Evolutionary conservation across 2,329 filamentous ascomycete species (phyloP).

Genomic region (Amesomyces nigricolor): DNA sequence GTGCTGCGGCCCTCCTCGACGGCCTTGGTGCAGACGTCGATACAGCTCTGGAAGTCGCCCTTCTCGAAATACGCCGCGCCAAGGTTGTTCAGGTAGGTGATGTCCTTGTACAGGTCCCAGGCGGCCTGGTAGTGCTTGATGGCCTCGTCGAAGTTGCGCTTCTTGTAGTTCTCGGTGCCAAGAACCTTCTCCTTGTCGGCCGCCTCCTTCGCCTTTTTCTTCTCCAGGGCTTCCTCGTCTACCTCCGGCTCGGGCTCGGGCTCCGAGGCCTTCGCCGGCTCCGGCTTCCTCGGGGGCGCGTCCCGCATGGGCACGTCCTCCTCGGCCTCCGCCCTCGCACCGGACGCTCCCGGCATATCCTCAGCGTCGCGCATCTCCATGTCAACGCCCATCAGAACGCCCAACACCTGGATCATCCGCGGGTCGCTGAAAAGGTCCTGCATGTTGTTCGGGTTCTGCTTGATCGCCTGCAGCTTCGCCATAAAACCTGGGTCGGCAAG

Average conservation of each 20-base stretch:
- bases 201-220: conserved; percentile 85
- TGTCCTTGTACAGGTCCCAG: conserved; percentile 92
- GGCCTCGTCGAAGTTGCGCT: conserved; percentile 90
- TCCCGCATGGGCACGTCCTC: conserved; percentile 79
- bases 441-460: conserved; percentile 72
- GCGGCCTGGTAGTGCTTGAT: conserved; percentile 93
- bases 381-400: conserved; percentile 88
- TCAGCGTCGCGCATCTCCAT: conserved; percentile 60
- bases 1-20: conserved; percentile 84
- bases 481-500: conserved; percentile 85
- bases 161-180: conserved; percentile 96
- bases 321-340: conserved; percentile 45
- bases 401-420: conserved; percentile 87
- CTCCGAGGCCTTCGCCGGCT: conserved; percentile 49
- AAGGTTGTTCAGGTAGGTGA: conserved; percentile 95
- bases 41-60: conserved; percentile 82
- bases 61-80: conserved; percentile 94
- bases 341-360: conserved; percentile 29
- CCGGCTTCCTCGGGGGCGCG: conserved; percentile 40
- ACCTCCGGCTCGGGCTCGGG: conserved; percentile 55
- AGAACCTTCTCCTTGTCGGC: conserved; percentile 93
- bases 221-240: conserved; percentile 77
- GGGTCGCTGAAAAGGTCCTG: conserved; percentile 82
- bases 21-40: conserved; percentile 82
- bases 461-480: conserved; percentile 75